Base-by-base conservation (phyloP, 2,329 filamentous ascomycete species). In the Rutstroemia sydowiana region DNA sequence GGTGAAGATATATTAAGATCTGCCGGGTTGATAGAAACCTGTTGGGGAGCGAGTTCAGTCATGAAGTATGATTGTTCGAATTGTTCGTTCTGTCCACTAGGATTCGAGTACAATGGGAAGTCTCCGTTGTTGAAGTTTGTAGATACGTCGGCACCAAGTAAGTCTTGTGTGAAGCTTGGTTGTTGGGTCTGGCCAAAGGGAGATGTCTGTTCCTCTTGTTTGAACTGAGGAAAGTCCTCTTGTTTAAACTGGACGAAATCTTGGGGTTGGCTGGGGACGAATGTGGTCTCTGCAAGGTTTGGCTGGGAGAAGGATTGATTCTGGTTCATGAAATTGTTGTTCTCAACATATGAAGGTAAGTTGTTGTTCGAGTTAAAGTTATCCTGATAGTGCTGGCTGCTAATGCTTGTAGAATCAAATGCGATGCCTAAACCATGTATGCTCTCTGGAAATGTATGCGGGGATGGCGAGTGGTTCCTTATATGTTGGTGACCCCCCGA, bases 401-500 rank as follows among this genome's bases (percentile, higher is more conserved):
- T 45, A 31, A 34, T 41, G 36, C 39, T 45, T 39, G 44, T 28
- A 37, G 51, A 26, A 62, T 84, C 77, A 60, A 84, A 70, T 57
- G 70, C 77, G 63, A 85, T 74, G 64, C 79, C 80, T 59, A 83
- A 73, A 40, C 62, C 63, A 71, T 66, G 75, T 73, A 63, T 76
- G 78, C 61, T 60, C 44, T 63, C 60, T 53, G 61, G 61, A 73
- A 73, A 69, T 70, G 68, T 63, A 68, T 76, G 67, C 77, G 78
- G 65, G 23, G 81, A 80, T 62, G 81, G 79, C 62, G 82, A 84
- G 68, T 81, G 81, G 60, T 73, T 77, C 82, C 81, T 75, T 72
- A 73, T 67, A 66, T 62, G 66, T 61, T 75, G 75, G 64, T 78
- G 75, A 58, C 75, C 74, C 65, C 74, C 73, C 63, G 82, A 84